phyloP scores from a whole-genome alignment of 1,284 basidiomycete species.

The Bjerkandera adusta region DNA sequence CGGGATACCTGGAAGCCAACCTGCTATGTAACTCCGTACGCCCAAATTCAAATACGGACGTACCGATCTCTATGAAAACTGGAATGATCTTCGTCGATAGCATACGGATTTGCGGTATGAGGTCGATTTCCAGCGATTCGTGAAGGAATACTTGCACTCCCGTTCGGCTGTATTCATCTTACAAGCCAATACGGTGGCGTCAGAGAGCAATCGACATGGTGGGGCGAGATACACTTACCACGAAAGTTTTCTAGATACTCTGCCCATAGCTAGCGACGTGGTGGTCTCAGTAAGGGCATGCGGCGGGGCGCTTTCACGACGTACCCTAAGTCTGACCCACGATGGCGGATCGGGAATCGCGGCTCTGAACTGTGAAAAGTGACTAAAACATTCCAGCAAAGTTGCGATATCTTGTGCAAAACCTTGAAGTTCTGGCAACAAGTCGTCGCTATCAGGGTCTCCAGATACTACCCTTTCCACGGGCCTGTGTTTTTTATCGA shows the following conservation, averaged over 20 bases:
- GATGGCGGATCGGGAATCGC: slow-evolving; percentile 9
- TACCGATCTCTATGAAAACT: slow-evolving; percentile 12
- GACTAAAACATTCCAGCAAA: slow-evolving; percentile 12
- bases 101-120: too few species aligned
- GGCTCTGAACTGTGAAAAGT: slow-evolving; percentile 13
- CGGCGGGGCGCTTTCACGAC: not conserved
- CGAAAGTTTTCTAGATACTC: slow-evolving; percentile 3
- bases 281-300: not conserved
- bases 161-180: too few species aligned
- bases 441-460: slow-evolving; percentile 1
- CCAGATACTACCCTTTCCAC: not conserved
- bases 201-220: too few species aligned
- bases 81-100: slow-evolving; percentile 6
- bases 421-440: not conserved
- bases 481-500: slow-evolving; percentile 11
- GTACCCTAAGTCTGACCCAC: slow-evolving; percentile 8
- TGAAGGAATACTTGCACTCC: slow-evolving; percentile 7
- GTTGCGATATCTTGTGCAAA: slow-evolving; percentile 7
- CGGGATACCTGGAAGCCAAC: slow-evolving; percentile 8
- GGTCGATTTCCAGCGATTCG: slow-evolving; percentile 3
- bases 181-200: too few species aligned
- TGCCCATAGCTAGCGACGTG: slow-evolving; percentile 6
- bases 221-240: slow-evolving; percentile 6
- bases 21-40: too few species aligned
- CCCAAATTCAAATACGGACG: not conserved